Evolutionary conservation across 345 rosid genomes (phyloP).

Genomic region (Eucalyptus regnans): DNA sequence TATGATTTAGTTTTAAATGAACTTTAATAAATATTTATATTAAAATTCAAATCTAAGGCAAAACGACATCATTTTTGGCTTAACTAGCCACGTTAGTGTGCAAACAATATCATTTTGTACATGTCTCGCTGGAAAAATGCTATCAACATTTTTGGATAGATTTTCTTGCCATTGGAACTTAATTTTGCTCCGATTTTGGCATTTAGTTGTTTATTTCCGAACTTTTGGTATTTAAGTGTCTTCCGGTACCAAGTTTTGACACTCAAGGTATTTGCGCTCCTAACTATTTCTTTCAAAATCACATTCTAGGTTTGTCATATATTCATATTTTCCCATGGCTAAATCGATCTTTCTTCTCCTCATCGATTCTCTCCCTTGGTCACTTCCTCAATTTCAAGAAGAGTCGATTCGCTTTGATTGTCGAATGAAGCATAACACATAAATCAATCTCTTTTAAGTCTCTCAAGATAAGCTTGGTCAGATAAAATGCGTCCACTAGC

Average conservation of each 20-base stretch:
- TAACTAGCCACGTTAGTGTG: too few relatives aligned
- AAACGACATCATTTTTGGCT: too few relatives aligned
- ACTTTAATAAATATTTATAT: too few relatives aligned
- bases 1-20: too few relatives aligned
- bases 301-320: background rate
- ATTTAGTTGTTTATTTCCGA: fast-evolving
- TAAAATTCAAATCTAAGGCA: too few relatives aligned
- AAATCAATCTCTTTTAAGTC: background rate
- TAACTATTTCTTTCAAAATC: background rate
- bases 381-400: background rate
- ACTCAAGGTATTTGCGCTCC: fast-evolving
- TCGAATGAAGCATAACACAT: background rate
- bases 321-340: background rate
- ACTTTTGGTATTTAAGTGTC: too few relatives aligned
- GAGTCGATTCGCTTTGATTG: background rate
- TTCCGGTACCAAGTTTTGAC: fast-evolving
- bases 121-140: fast-evolving
- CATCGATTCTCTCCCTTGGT: background rate
- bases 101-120: too few relatives aligned
- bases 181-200: fast-evolving
- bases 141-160: too few relatives aligned
- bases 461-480: background rate
- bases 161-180: fast-evolving
- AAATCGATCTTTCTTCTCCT: background rate
- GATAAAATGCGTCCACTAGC: background rate